A percentile compares a stretch with the other conserved stretches of the same genome.
Evolutionary conservation across 768 basidiomycete genomes (phyloP).

Genomic region (Boletellus ananiceps): DNA sequence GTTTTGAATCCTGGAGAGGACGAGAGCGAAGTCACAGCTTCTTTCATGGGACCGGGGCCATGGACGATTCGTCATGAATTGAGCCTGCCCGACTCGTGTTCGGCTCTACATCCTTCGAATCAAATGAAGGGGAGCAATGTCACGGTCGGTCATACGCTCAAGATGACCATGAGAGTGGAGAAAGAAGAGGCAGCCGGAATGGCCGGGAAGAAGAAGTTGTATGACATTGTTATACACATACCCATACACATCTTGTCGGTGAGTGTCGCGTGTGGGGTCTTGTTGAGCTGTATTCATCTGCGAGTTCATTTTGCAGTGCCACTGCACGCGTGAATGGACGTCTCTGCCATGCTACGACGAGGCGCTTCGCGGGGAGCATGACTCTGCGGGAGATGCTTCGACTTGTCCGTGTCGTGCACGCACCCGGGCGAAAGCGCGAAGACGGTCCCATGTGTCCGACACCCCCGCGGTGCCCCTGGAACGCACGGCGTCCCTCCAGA

Average conservation of each 20-base stretch:
- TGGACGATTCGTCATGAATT: constrained; percentile 77
- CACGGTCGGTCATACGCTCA: constrained; percentile 68
- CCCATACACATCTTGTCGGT: constrained; percentile 88
- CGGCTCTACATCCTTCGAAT: constrained; percentile 68
- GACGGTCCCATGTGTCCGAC: not conserved
- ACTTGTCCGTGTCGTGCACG: constrained; percentile 44
- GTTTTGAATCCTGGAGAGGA: constrained; percentile 48
- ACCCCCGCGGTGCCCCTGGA: constrained; percentile 9
- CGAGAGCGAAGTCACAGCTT: constrained; percentile 52
- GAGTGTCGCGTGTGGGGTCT: constrained; percentile 26
- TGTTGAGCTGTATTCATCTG: not conserved
- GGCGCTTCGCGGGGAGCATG: constrained; percentile 11
- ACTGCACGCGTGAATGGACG: constrained; percentile 76
- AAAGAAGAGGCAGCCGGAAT: constrained; percentile 69
- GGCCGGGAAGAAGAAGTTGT: constrained; percentile 71
- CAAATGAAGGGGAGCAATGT: constrained; percentile 58
- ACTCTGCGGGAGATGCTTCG: constrained; percentile 2
- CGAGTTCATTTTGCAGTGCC: constrained; percentile 46
- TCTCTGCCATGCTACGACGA: constrained; percentile 73
- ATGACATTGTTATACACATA: constrained; percentile 82
- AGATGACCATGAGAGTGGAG: constrained; percentile 79
- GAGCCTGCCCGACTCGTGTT: constrained; percentile 62
- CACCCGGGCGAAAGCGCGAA: constrained; percentile 11
- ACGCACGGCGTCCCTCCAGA: constrained; percentile 32
- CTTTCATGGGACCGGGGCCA: constrained; percentile 75